These are phyloP conservation scores for Fusarium anguioides DNA, from an alignment of 2,329 filamentous ascomycete genomes.

Conservation along the genomic window DNA sequence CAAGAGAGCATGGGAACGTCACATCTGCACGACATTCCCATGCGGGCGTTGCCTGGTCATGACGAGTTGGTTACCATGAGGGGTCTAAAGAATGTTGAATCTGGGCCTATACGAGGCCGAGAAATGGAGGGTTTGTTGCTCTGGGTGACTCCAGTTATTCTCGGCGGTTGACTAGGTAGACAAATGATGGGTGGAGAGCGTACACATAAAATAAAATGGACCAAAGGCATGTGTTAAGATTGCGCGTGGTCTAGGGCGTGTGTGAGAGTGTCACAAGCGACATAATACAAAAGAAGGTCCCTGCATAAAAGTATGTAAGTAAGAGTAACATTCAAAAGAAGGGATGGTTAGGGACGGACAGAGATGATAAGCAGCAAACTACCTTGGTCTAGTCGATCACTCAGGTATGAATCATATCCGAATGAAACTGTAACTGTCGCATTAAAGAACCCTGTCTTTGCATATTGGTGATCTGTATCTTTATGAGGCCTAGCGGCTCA, in stretches of 20 bases:
- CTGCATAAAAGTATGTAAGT: too few relatives aligned
- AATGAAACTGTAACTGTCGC: not conserved
- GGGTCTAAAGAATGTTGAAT: conserved; percentile 5
- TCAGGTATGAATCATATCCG: not conserved
- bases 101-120: not conserved
- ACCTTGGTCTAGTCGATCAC: not conserved
- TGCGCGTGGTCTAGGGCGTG: conserved; percentile 24
- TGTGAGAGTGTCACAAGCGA: conserved; percentile 19
- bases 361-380: not conserved
- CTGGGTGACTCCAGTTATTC: conserved; percentile 6
- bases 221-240: conserved; percentile 34
- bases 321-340: not conserved
- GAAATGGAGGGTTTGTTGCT: conserved; percentile 4
- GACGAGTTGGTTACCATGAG: conserved; percentile 1
- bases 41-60: not conserved
- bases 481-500: conserved; percentile 10
- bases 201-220: not conserved
- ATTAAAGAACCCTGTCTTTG: not conserved
- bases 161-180: conserved; percentile 1
- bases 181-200: not conserved
- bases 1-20: not conserved
- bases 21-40: conserved; percentile 24
- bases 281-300: too few relatives aligned
- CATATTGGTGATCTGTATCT: not conserved
- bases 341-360: not conserved